phyloP scores from a whole-genome alignment of 2,329 filamentous ascomycete species.

The Didymella arachidicola region DNA sequence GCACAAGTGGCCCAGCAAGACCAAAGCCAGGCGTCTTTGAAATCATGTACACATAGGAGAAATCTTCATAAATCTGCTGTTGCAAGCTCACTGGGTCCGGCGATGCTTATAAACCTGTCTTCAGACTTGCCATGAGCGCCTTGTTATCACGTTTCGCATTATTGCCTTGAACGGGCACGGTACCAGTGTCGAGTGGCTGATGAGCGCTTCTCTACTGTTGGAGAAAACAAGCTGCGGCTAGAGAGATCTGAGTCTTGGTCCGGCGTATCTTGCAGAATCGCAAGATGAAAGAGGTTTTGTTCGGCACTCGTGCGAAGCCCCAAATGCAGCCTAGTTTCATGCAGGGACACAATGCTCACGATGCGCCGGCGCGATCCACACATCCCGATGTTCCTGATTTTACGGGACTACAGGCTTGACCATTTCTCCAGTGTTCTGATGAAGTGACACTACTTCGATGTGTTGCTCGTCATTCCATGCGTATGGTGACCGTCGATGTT shows the following conservation, averaged over 20 bases:
- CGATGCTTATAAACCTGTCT: neutral
- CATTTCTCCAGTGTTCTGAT: neutral
- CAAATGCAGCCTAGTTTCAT: slow-evolving; percentile 4
- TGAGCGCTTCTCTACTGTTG: neutral
- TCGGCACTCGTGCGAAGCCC: slow-evolving; percentile 9
- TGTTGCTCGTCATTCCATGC: neutral
- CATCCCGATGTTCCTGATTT: neutral
- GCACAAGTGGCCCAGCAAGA: neutral
- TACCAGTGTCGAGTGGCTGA: neutral
- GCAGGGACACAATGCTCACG: neutral
- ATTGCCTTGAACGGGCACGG: slow-evolving; percentile 7
- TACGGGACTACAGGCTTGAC: neutral
- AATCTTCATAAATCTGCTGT: neutral
- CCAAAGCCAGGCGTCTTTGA: neutral
- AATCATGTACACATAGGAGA: neutral
- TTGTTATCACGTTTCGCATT: slow-evolving; percentile 3
- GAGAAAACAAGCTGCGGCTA: neutral
- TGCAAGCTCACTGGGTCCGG: neutral
- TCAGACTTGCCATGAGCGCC: slow-evolving; percentile 2
- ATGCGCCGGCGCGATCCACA: neutral
- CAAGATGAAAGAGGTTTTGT: neutral
- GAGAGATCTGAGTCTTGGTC: neutral
- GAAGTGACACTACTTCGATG: too few relatives aligned
- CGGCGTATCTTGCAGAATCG: neutral
- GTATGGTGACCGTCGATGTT: slow-evolving; percentile 1